phyloP scores from a whole-genome alignment of 768 basidiomycete genomes.

The Sarcodon aspratus region DNA sequence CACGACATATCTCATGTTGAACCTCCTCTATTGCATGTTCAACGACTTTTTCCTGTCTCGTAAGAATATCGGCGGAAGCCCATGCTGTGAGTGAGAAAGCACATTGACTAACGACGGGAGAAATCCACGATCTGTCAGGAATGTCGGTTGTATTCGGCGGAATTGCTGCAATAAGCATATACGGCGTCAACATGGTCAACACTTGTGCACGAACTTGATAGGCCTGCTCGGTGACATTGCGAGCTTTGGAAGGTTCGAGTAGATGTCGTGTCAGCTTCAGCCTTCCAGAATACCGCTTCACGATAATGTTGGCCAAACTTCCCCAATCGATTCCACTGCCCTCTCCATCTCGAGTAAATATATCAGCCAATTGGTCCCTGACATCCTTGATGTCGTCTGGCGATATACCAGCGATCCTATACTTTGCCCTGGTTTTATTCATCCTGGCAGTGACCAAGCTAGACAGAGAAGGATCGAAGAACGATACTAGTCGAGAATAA shows the following conservation, averaged over 20 bases:
- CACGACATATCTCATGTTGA: conserved; percentile 1
- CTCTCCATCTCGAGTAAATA: conserved; percentile 9
- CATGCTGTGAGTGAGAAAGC: background rate
- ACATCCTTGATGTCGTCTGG: conserved; percentile 15
- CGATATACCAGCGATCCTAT: conserved; percentile 23
- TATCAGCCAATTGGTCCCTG: conserved; percentile 14
- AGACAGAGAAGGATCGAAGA: conserved; percentile 29
- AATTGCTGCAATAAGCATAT: background rate
- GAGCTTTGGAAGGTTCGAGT: conserved; percentile 13
- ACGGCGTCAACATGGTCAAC: conserved; percentile 3
- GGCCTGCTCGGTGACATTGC: conserved; percentile 3
- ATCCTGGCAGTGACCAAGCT: conserved; percentile 21
- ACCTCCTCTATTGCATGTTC: background rate
- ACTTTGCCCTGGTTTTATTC: conserved; percentile 21
- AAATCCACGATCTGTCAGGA: background rate
- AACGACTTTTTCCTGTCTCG: conserved; percentile 1
- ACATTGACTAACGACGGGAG: background rate
- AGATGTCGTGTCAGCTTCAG: conserved; percentile 27
- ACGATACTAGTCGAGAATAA: conserved; percentile 27
- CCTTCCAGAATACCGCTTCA: conserved; percentile 29
- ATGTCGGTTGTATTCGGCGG: background rate
- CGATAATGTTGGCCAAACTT: conserved; percentile 23
- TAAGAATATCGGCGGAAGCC: background rate
- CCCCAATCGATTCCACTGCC: conserved; percentile 32
- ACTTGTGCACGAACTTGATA: conserved; percentile 1